Evolutionary conservation across 352 stramenopile genomes (phyloP).

Genomic region (Blastocystis hominis): DNA sequence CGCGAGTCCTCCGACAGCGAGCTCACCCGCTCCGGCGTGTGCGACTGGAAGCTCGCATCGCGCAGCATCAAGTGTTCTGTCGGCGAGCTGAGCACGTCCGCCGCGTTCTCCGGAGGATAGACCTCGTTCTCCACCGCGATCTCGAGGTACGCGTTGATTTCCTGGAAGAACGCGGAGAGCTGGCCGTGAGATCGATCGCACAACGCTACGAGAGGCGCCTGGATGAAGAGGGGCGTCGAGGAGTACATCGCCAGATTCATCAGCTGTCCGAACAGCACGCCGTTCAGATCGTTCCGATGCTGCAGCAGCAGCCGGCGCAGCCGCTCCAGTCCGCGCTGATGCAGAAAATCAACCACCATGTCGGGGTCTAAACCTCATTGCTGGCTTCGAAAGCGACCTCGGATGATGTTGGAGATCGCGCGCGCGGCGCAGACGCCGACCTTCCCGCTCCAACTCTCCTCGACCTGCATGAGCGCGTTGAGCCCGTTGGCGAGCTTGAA

Average conservation of each 20-base stretch:
- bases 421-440: not conserved
- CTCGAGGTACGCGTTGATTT: not conserved
- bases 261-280: conserved; percentile 35
- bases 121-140: not conserved
- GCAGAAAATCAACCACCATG: conserved; percentile 25
- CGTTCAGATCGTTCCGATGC: not conserved
- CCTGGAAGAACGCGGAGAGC: not conserved
- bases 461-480: conserved; percentile 10
- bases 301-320: not conserved
- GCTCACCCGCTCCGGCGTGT: not conserved
- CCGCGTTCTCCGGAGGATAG: not conserved
- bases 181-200: not conserved
- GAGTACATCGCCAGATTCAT: not conserved
- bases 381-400: not conserved
- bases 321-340: not conserved
- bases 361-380: not conserved
- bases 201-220: not conserved
- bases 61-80: not conserved
- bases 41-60: not conserved
- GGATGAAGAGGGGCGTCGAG: not conserved
- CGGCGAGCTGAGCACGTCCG: not conserved
- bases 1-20: not conserved
- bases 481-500: conserved; percentile 13
- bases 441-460: not conserved
- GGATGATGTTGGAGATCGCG: conserved; percentile 2